A percentile compares a stretch with the other conserved stretches of the same genome.
Evolutionary conservation across 1,139 yeast species (phyloP).

Genomic region (Taphrina communis): DNA sequence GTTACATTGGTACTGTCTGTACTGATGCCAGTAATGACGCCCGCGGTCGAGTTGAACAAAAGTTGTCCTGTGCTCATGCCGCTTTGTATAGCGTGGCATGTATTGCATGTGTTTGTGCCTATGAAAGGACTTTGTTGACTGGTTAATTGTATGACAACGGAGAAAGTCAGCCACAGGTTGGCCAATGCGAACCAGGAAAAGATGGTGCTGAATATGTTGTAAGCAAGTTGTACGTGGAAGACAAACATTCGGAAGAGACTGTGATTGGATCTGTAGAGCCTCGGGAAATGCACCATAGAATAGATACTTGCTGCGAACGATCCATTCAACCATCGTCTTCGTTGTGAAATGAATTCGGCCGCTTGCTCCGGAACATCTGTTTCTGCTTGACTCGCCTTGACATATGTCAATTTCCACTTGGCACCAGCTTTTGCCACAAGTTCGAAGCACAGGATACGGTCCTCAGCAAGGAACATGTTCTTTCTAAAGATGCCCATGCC

Average conservation of each 20-base stretch:
- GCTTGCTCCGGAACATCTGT: slow-evolving; percentile 95
- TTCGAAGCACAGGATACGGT: slow-evolving; percentile 97
- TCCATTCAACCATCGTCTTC: slow-evolving; percentile 98
- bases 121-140: slow-evolving; percentile 52
- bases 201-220: slow-evolving; percentile 70
- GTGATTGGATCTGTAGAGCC: slow-evolving; percentile 81
- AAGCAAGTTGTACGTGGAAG: slow-evolving; percentile 76
- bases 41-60: slow-evolving; percentile 9
- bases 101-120: slow-evolving; percentile 48
- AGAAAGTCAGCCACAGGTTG: slow-evolving; percentile 80
- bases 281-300: slow-evolving; percentile 72
- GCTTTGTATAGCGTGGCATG: slow-evolving; percentile 51
- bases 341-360: slow-evolving; percentile 91
- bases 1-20: background rate
- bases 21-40: slow-evolving; percentile 13
- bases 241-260: slow-evolving; percentile 70
- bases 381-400: slow-evolving; percentile 91
- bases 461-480: slow-evolving; percentile 97
- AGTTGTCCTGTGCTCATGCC: slow-evolving; percentile 21
- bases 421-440: slow-evolving; percentile 84
- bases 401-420: slow-evolving; percentile 92
- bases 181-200: slow-evolving; percentile 85
- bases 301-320: slow-evolving; percentile 95
- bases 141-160: slow-evolving; percentile 55
- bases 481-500: slow-evolving; percentile 86